Percentiles rank a stretch among this genome's conserved stretches.
Evolutionary conservation across 352 stramenopile genomes (phyloP).

Genomic region (Globisporangium radiosum): DNA sequence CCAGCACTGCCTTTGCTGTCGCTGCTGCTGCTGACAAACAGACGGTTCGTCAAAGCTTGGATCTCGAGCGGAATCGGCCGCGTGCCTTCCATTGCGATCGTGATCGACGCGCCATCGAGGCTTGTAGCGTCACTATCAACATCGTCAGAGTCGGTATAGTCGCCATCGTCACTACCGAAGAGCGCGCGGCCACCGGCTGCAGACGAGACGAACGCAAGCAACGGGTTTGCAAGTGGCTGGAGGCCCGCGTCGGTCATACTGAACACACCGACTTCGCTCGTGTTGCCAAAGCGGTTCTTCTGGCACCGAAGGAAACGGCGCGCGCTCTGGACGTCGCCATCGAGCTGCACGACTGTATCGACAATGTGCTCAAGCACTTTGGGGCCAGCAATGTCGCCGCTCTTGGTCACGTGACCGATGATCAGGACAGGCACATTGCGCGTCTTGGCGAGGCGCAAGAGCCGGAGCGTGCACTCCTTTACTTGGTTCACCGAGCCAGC

Average conservation of each 20-base stretch:
- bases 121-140: constrained; percentile 2
- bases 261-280: constrained; percentile 95
- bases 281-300: constrained; percentile 96
- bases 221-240: constrained; percentile 66
- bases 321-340: constrained; percentile 82
- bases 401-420: constrained; percentile 97
- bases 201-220: constrained; percentile 75
- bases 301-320: constrained; percentile 89
- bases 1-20: constrained; percentile 14
- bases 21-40: constrained; percentile 25
- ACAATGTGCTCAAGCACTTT: constrained; percentile 90
- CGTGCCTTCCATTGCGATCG: constrained; percentile 91
- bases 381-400: constrained; percentile 93
- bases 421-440: constrained; percentile 89
- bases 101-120: constrained; percentile 81
- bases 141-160: not conserved
- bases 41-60: constrained; percentile 85
- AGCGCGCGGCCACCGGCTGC: constrained; percentile 1
- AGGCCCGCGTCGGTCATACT: constrained; percentile 89
- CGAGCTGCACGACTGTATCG: constrained; percentile 95
- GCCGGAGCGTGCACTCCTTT: constrained; percentile 91
- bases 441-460: constrained; percentile 93
- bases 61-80: constrained; percentile 93
- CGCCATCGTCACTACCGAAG: constrained; percentile 13
- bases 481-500: constrained; percentile 91